Percentiles rank a stretch among this genome's conserved stretches.
phyloP scores from a whole-genome alignment of 805 yeast species.

The Zygosaccharomyces siamensis region DNA sequence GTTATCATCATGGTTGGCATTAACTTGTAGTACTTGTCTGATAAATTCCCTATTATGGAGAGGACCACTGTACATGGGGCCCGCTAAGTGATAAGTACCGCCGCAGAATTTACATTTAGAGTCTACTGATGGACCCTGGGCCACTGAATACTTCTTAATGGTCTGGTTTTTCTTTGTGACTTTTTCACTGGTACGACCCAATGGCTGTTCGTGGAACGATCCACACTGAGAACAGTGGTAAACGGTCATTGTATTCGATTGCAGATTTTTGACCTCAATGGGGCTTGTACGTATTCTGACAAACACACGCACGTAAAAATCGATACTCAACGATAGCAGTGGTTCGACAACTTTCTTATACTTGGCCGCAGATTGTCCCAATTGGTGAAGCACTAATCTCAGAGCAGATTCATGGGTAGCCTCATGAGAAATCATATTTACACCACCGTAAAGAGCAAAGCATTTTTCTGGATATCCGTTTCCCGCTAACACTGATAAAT shows the following conservation, averaged over 20 bases:
- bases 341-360: slow-evolving; percentile 88
- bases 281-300: slow-evolving; percentile 76
- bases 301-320: slow-evolving; percentile 85
- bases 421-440: slow-evolving; percentile 70
- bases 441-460: slow-evolving; percentile 91
- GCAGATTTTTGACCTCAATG: slow-evolving; percentile 70
- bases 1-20: slow-evolving; percentile 45
- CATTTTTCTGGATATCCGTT: slow-evolving; percentile 96
- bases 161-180: slow-evolving; percentile 37
- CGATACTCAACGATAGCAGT: slow-evolving; percentile 76
- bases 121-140: slow-evolving; percentile 60
- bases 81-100: slow-evolving; percentile 67
- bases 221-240: slow-evolving; percentile 89
- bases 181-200: slow-evolving; percentile 57
- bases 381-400: slow-evolving; percentile 70
- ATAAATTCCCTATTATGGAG: slow-evolving; percentile 70
- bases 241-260: slow-evolving; percentile 69
- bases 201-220: slow-evolving; percentile 59
- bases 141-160: slow-evolving; percentile 52
- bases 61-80: slow-evolving; percentile 93
- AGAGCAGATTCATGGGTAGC: slow-evolving; percentile 92
- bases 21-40: slow-evolving; percentile 53
- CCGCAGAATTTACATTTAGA: slow-evolving; percentile 65
- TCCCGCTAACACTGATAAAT: slow-evolving; percentile 92
- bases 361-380: slow-evolving; percentile 81